Evolutionary conservation across 305 asterid genomes (phyloP), one percentile per base, ranked within the genome.

Genomic region (Fraxinus angustifolia): DNA sequence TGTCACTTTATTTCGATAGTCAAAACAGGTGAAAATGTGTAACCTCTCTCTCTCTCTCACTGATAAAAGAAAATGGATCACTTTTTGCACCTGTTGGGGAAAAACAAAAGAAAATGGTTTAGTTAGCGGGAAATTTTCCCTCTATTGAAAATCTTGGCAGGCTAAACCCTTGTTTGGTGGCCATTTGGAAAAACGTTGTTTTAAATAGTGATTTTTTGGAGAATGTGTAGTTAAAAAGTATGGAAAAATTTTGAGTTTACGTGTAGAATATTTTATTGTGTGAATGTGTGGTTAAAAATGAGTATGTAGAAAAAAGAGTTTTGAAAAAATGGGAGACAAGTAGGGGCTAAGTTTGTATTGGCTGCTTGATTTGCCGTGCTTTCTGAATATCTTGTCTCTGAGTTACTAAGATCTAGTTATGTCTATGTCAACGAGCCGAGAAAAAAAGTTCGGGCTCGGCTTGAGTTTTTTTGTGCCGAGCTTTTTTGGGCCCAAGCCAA

Each of bases 1-100:
- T 67, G 38, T 68, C 23, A 10, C 67, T 38, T 74, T 68, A 75
- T 80, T 75, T 38, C 56, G 85, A 82, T 71, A 73, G 65, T 26
- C 35, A 60, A 2, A 34, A 73, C 53, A 11, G 76, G 45, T 45
- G 78, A 77, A 31, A 31, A 31, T 16, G 16, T 70, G 23, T 30
- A 70, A 53, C 10, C 58, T 14, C 58, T 79, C 79, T 76, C 76
- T 28, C 40, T 26, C 38, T 11, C 21, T 12, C 28, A 14, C 6
- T 14, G 21, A 31, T 70, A 70, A 26, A 26, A 67, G 36, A 58
- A 82, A 72, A 38, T 67, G n/a, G 34, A 48, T 48, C 5, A 77
- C 75, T 68, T 28, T 68, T 31, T 31, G 75, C 40, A 68, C 40
- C 17, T 68, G n/a, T 5, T 28, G n/a, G n/a, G 75, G 35, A 62